Evolutionary conservation across 2,329 filamentous ascomycete genomes (phyloP).

Genomic region (Akanthomyces lecanii): DNA sequence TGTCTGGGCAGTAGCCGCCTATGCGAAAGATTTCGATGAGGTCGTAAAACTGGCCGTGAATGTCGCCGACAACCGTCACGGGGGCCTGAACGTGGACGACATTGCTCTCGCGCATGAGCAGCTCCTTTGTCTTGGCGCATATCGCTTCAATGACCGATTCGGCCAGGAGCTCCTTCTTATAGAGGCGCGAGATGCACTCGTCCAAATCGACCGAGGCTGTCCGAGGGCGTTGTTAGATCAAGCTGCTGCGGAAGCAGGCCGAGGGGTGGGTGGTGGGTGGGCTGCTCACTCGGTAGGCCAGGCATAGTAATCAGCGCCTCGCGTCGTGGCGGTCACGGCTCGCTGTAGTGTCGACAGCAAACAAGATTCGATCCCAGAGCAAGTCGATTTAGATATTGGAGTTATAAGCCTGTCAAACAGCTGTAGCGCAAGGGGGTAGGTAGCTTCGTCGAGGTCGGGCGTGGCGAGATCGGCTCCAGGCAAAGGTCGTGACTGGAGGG

Average conservation of each 20-base stretch:
- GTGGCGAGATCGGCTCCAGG: constrained; percentile 33
- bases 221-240: constrained; percentile 8
- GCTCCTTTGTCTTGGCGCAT: constrained; percentile 97
- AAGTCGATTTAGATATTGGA: neutral
- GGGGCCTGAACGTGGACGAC: constrained; percentile 95
- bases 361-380: neutral
- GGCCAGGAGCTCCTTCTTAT: constrained; percentile 93
- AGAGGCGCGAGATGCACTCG: constrained; percentile 94
- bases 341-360: neutral
- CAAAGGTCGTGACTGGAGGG: constrained; percentile 33
- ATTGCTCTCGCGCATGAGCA: constrained; percentile 99
- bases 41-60: constrained; percentile 98
- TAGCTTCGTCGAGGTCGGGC: constrained; percentile 23
- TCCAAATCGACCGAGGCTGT: constrained; percentile 94
- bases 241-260: neutral
- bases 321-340: neutral
- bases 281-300: constrained; percentile 49
- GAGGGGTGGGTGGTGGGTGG: constrained; percentile 5
- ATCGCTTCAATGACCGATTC: constrained; percentile 98
- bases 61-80: constrained; percentile 96
- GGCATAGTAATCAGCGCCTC: constrained; percentile 42
- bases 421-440: constrained; percentile 11
- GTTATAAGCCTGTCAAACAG: neutral
- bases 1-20: constrained; percentile 94
- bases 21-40: constrained; percentile 99